Conservation (phyloP, 169 alveolate genomes). For the Plasmodium knowlesi region DNA sequence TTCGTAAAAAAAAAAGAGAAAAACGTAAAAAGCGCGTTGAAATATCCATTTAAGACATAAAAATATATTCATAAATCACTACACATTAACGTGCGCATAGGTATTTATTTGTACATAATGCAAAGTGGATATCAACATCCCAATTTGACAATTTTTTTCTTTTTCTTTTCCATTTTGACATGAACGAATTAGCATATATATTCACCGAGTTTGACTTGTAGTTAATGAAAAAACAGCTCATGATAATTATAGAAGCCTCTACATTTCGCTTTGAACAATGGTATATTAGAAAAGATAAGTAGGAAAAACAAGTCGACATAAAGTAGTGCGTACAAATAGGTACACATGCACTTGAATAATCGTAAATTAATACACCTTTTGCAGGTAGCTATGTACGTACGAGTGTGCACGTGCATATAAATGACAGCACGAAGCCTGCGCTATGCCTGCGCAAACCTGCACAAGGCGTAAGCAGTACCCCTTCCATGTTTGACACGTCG, state of each 20-base stretch:
- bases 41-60: background rate
- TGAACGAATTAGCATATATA: background rate
- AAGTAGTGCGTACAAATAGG: background rate
- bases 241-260: background rate
- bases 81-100: background rate
- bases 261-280: background rate
- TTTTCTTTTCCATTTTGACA: background rate
- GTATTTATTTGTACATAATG: constrained; percentile 2
- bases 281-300: background rate
- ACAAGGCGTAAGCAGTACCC: background rate
- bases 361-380: background rate
- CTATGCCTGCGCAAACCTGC: background rate
- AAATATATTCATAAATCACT: background rate
- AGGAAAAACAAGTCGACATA: background rate
- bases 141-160: background rate
- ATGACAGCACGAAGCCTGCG: background rate
- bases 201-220: background rate
- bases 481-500: background rate
- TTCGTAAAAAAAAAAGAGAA: background rate
- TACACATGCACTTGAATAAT: background rate
- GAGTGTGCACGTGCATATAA: background rate
- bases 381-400: background rate
- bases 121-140: background rate
- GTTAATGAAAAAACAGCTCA: background rate
- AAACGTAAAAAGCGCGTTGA: background rate